phyloP scores from a whole-genome alignment of 257 asterid species.

The Ballota nigra region DNA sequence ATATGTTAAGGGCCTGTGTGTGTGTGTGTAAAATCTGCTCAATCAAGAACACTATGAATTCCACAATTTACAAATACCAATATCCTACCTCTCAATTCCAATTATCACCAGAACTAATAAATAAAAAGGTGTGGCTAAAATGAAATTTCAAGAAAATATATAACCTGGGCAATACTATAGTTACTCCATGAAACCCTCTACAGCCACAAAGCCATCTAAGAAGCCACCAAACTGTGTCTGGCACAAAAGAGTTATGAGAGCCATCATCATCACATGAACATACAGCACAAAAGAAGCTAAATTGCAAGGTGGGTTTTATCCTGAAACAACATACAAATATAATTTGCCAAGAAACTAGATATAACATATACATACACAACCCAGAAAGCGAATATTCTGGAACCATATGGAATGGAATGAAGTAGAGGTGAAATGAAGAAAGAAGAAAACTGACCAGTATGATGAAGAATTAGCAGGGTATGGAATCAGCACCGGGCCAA shows the following conservation, averaged over 20 bases:
- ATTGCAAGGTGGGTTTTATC: conserved; percentile 9
- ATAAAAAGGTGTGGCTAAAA: conserved; percentile 13
- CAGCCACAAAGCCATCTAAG: background rate
- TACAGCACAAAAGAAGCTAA: background rate
- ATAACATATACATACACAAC: background rate
- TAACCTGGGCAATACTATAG: background rate
- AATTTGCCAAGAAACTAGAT: background rate
- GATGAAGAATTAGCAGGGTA: no score
- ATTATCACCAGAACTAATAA: background rate
- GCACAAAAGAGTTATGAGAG: background rate
- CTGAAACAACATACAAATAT: background rate
- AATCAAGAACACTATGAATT: background rate
- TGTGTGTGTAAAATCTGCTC: background rate
- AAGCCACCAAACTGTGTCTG: background rate
- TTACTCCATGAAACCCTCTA: conserved; percentile 3
- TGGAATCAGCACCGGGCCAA: no score
- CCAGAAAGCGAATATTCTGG: conserved; percentile 1
- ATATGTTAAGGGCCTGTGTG: background rate
- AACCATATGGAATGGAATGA: no score
- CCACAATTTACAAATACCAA: background rate
- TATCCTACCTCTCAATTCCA: conserved; percentile 2
- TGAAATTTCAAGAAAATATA: background rate
- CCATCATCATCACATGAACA: background rate
- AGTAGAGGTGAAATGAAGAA: background rate
- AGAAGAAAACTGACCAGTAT: background rate